phyloP scores from a whole-genome alignment of 1,284 basidiomycete species.

The Coniferiporia sulphurascens region DNA sequence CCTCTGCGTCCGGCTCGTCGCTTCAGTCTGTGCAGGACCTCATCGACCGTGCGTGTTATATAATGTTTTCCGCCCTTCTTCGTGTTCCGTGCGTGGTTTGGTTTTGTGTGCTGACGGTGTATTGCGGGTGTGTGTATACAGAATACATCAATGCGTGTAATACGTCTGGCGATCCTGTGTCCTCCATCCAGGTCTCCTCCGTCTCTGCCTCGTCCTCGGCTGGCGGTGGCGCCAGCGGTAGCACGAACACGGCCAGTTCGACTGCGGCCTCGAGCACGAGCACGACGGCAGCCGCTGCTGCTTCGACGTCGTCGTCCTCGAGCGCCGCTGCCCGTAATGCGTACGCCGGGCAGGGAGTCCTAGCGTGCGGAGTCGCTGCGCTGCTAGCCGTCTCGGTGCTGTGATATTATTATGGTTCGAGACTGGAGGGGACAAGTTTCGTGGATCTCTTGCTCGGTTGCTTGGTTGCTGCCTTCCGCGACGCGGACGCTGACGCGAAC shows the following conservation, averaged over 20 bases:
- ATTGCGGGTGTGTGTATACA: neutral
- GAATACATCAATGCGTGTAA: slow-evolving; percentile 17
- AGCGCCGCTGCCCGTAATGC: neutral
- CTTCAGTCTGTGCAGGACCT: slow-evolving; percentile 5
- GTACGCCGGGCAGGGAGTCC: neutral
- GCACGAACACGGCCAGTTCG: neutral
- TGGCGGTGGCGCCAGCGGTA: neutral
- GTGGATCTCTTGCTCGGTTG: too few species aligned
- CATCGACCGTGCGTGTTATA: slow-evolving; percentile 12
- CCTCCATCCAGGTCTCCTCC: slow-evolving; percentile 13
- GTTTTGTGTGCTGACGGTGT: neutral
- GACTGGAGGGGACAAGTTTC: too few species aligned
- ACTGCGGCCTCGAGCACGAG: neutral
- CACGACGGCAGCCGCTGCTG: neutral
- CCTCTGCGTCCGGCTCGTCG: neutral
- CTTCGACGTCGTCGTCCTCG: neutral
- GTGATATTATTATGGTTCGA: neutral
- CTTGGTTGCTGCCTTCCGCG: too few species aligned
- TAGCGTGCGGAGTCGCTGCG: neutral
- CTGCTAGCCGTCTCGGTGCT: neutral
- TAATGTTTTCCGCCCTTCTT: too few species aligned
- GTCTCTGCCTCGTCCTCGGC: neutral
- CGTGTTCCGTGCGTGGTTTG: too few species aligned
- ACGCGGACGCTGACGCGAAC: too few species aligned
- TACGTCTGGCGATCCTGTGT: slow-evolving; percentile 12